phyloP scores from a whole-genome alignment of 257 asterid species.

The Primulina tabacum region DNA sequence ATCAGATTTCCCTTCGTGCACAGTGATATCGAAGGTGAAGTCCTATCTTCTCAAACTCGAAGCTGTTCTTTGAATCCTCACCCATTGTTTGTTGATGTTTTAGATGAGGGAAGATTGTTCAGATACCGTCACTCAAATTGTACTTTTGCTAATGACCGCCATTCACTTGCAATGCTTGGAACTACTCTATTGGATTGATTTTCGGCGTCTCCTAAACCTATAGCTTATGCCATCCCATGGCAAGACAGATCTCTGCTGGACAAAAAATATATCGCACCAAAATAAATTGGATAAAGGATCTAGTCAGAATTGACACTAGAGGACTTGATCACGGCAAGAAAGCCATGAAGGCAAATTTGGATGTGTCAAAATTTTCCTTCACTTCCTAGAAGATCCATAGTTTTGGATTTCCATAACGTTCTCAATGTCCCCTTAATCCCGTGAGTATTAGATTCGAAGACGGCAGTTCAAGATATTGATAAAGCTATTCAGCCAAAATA shows the following conservation, averaged over 20 bases:
- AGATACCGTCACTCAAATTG: conserved; percentile 26
- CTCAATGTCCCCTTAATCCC: conserved; percentile 21
- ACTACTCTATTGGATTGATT: conserved; percentile 23
- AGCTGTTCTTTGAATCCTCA: conserved; percentile 31
- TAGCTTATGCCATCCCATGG: conserved; percentile 30
- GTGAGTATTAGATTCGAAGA: conserved; percentile 22
- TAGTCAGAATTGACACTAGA: conserved; percentile 21
- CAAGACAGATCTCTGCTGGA: conserved; percentile 25
- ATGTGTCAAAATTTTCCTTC: conserved; percentile 29
- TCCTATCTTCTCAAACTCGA: conserved; percentile 34
- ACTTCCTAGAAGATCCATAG: conserved; percentile 37
- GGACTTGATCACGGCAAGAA: conserved; percentile 30
- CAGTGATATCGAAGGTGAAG: conserved; percentile 36
- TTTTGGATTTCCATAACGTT: conserved; percentile 33
- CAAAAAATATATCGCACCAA: conserved; percentile 28
- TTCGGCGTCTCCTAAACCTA: conserved; percentile 27
- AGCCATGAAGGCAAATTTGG: conserved; percentile 34
- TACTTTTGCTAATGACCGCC: conserved; percentile 23
- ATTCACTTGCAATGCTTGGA: conserved; percentile 32
- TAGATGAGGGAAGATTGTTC: conserved; percentile 30
- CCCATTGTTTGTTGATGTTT: conserved; percentile 33
- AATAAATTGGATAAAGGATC: conserved; percentile 28
- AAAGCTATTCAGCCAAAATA: conserved; percentile 20
- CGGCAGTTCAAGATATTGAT: conserved; percentile 22
- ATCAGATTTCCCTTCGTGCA: conserved; percentile 51